Evolutionary conservation across 2,329 filamentous ascomycete genomes (phyloP).

Genomic region (Cercospora sp.): DNA sequence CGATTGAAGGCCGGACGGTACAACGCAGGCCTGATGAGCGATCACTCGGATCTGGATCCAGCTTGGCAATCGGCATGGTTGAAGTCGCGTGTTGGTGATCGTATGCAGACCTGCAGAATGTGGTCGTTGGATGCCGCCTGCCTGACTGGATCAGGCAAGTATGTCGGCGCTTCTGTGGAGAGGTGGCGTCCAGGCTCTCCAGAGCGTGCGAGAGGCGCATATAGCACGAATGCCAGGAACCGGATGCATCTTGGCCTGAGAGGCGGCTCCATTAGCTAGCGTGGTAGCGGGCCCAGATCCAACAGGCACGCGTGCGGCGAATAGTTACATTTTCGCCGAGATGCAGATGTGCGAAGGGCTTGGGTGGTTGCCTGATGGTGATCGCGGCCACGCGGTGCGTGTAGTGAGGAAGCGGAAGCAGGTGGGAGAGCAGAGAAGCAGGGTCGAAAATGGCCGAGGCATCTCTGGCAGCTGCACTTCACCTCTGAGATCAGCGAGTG

Average conservation of each 20-base stretch:
- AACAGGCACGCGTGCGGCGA: background rate
- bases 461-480: background rate
- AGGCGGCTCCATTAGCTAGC: background rate
- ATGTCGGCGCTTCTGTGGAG: background rate
- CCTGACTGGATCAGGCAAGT: background rate
- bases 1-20: background rate
- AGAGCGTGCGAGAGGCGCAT: background rate
- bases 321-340: background rate
- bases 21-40: background rate
- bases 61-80: background rate
- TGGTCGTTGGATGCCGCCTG: background rate
- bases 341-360: background rate
- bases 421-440: background rate
- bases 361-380: background rate
- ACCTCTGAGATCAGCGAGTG: background rate
- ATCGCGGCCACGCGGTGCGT: background rate
- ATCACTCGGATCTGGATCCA: background rate
- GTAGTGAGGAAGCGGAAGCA: background rate
- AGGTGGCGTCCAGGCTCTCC: background rate
- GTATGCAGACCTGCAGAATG: background rate
- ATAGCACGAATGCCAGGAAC: slow-evolving; percentile 6
- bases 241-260: background rate
- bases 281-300: background rate
- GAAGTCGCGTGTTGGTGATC: background rate
- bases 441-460: background rate